Base-by-base conservation (phyloP, 2,329 filamentous ascomycete genomes). In the Neofusicoccum sp. region DNA sequence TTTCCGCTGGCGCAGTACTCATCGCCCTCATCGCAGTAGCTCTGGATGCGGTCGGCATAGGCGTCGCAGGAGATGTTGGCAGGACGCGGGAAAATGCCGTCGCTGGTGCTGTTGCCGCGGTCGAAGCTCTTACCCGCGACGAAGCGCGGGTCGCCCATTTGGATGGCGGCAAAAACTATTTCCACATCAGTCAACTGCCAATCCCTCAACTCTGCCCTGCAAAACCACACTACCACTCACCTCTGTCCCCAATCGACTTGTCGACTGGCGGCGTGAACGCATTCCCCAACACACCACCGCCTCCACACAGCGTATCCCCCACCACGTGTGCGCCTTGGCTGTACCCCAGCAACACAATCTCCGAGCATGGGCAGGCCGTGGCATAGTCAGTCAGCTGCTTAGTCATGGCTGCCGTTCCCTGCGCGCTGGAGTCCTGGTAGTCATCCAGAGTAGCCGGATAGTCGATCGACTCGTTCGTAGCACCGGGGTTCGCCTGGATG, bases 281-380 rank as follows among this genome's bases (percentile, higher is more conserved):
- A 12, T 36, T 36, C 4, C 31, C 41, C 30, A 48, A 12, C n/a
- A 45, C 30, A 5, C 24, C 54, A 2, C 54, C 54, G 9, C 54
- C 54, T 2, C 54, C 54, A 36, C 66, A 67, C 45, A 73, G 53
- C 12, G 66, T 64, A 62, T 73, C 70, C 2, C 67, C 68, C 48
- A 71, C 65, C 26, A 73, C 62, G 51, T 69, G 65, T 2, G 67
- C 71, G 2, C 71, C 71, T 60, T 73, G 70, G 11, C 69, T 71
- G 61, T 72, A 73, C 9, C 71, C 70, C 31, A 68, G 12, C 30
- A 73, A 57, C 6, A 72, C 68, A 12, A 73, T 62, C 58, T 68
- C 68, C 16, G 70, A 64, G 36, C 63, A 43, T 12, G 70, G 70
- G 44, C 71, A 73, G 14, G 61, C 43, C 8, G 59, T 49, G 24